These are phyloP conservation scores for Spergularia bocconei DNA, from an alignment of 148 eudicot genomes.

Conservation along the genomic window DNA sequence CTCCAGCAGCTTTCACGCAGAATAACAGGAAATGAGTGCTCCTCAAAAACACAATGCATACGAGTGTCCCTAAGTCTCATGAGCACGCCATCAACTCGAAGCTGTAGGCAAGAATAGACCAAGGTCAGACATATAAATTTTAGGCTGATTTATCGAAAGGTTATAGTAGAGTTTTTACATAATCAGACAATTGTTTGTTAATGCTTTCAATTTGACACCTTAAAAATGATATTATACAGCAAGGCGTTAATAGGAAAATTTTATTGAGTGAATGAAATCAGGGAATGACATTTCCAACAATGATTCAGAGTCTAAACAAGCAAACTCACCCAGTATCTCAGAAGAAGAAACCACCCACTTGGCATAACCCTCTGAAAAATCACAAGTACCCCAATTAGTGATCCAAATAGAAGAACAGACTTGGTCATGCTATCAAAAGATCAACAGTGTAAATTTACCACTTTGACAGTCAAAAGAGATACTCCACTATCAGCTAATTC, in stretches of 20 bases:
- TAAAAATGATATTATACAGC: background rate
- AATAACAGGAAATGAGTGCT: slow-evolving; percentile 44
- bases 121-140: slow-evolving; percentile 1
- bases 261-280: too few species aligned
- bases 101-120: slow-evolving; percentile 46
- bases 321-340: slow-evolving; percentile 92
- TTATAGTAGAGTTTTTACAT: too few species aligned
- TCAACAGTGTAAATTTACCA: slow-evolving; percentile 49
- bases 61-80: slow-evolving; percentile 95
- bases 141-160: background rate
- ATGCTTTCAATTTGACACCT: background rate
- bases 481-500: slow-evolving; percentile 89
- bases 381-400: slow-evolving; percentile 25
- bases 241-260: too few species aligned
- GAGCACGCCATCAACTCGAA: slow-evolving; percentile 91
- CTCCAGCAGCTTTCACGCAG: slow-evolving; percentile 95
- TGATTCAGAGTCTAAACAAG: background rate
- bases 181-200: background rate
- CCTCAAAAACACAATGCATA: slow-evolving; percentile 61
- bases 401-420: slow-evolving; percentile 3
- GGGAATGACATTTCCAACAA: background rate
- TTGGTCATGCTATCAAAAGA: slow-evolving; percentile 2
- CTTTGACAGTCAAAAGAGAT: slow-evolving; percentile 91
- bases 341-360: slow-evolving; percentile 89
- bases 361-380: slow-evolving; percentile 87